Conservation (phyloP, 2,329 filamentous ascomycete genomes). For the Neospermospora avenae region DNA sequence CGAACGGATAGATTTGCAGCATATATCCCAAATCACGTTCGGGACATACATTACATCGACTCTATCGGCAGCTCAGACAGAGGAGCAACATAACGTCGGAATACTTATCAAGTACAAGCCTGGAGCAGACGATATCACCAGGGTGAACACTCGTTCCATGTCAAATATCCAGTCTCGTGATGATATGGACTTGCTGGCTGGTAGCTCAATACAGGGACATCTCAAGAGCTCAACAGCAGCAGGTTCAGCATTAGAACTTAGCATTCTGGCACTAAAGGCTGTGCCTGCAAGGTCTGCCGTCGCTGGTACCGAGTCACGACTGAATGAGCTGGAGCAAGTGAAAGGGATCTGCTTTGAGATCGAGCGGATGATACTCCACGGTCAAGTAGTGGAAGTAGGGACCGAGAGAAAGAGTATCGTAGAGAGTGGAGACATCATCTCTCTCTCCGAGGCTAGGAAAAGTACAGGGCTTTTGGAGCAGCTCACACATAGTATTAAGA, state of each 20-base stretch:
- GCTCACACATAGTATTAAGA: constrained; percentile 86
- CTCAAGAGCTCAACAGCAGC: constrained; percentile 20
- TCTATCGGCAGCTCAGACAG: constrained; percentile 70
- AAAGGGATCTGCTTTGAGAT: constrained; percentile 70
- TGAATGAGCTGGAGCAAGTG: constrained; percentile 35
- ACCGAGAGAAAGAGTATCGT: constrained; percentile 45
- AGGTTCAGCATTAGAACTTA: constrained; percentile 13
- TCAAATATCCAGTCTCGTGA: constrained; percentile 46
- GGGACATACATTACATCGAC: constrained; percentile 92
- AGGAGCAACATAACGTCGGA: constrained; percentile 78
- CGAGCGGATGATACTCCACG: constrained; percentile 58
- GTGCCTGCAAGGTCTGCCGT: constrained; percentile 46
- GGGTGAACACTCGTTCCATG: constrained; percentile 83
- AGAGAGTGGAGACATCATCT: constrained; percentile 70
- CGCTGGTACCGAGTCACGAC: constrained; percentile 19
- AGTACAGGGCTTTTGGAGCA: constrained; percentile 85
- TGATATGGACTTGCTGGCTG: constrained; percentile 20
- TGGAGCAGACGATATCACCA: constrained; percentile 65
- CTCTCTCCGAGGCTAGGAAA: constrained; percentile 77
- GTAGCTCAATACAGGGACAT: constrained; percentile 13
- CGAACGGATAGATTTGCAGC: constrained; percentile 75
- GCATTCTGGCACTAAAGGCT: constrained; percentile 54
- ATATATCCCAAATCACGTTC: constrained; percentile 68
- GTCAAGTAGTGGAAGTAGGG: constrained; percentile 38
- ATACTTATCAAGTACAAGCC: constrained; percentile 76